phyloP scores from a whole-genome alignment of 192 early-diverging fungal species.

The Paraglomus brasilianum region DNA sequence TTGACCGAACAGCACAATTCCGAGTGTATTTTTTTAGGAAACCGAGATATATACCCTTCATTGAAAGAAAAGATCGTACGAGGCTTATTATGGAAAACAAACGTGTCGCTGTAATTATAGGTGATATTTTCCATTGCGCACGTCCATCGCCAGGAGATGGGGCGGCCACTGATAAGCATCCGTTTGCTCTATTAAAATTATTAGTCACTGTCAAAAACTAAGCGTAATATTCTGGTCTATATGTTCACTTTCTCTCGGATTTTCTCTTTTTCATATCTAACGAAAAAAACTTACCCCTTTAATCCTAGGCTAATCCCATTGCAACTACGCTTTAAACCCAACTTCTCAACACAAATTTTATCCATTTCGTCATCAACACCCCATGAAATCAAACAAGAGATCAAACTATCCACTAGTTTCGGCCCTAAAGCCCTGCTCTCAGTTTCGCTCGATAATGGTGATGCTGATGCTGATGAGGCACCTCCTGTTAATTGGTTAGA shows the following conservation, averaged over 20 bases:
- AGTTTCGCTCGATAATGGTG: neutral
- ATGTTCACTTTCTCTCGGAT: too few relatives aligned
- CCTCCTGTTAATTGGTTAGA: neutral
- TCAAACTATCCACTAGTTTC: constrained; percentile 23
- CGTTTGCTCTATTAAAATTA: constrained; percentile 52
- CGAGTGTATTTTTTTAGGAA: too few relatives aligned
- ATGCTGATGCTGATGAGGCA: neutral
- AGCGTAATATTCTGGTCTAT: too few relatives aligned
- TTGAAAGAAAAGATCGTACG: constrained; percentile 46
- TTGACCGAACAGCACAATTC: too few relatives aligned
- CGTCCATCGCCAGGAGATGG: constrained; percentile 38
- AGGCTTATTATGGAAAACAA: constrained; percentile 66
- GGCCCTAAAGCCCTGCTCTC: constrained; percentile 16
- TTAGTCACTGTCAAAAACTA: neutral
- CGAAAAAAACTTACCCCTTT: constrained; percentile 46
- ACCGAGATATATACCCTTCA: constrained; percentile 38
- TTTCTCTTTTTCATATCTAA: too few relatives aligned
- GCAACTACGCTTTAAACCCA: constrained; percentile 32
- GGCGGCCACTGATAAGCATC: constrained; percentile 61
- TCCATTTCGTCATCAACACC: constrained; percentile 55
- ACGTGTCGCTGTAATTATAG: constrained; percentile 62
- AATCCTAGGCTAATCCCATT: constrained; percentile 46
- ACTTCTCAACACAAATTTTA: constrained; percentile 37
- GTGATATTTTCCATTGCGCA: constrained; percentile 59
- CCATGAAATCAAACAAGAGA: constrained; percentile 52